phyloP scores from a whole-genome alignment of 352 stramenopile genomes.

The Globisporangium spinosum region DNA sequence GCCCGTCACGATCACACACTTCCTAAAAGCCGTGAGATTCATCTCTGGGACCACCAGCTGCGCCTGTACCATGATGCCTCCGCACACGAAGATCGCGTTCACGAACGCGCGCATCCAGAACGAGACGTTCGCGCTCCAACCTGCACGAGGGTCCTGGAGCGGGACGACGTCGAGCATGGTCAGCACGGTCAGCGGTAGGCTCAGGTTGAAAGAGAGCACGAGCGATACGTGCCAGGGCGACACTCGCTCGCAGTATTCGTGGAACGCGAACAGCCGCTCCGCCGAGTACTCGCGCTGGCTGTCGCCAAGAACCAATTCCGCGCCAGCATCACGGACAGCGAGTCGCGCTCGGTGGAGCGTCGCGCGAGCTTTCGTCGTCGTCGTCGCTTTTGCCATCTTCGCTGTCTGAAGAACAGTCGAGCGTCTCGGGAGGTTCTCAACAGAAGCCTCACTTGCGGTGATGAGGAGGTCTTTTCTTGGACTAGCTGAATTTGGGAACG shows the following conservation, averaged over 20 bases:
- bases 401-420: not conserved
- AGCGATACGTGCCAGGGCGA: not conserved
- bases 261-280: not conserved
- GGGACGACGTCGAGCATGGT: not conserved
- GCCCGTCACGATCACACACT: not conserved
- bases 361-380: not conserved
- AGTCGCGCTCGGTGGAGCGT: not conserved
- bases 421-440: not conserved
- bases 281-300: not conserved
- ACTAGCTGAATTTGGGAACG: not conserved
- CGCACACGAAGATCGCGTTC: not conserved
- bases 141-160: not conserved
- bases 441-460: not conserved
- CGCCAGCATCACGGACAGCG: not conserved
- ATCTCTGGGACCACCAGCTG: not conserved
- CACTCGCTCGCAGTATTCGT: not conserved
- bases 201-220: not conserved
- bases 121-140: not conserved
- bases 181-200: not conserved
- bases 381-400: not conserved
- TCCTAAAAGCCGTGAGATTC: not conserved
- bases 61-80: not conserved
- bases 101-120: slow-evolving; percentile 1
- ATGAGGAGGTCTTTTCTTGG: not conserved
- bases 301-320: not conserved